phyloP scores from a whole-genome alignment of 106 monocot genomes.

The Ottelia alismoides region DNA sequence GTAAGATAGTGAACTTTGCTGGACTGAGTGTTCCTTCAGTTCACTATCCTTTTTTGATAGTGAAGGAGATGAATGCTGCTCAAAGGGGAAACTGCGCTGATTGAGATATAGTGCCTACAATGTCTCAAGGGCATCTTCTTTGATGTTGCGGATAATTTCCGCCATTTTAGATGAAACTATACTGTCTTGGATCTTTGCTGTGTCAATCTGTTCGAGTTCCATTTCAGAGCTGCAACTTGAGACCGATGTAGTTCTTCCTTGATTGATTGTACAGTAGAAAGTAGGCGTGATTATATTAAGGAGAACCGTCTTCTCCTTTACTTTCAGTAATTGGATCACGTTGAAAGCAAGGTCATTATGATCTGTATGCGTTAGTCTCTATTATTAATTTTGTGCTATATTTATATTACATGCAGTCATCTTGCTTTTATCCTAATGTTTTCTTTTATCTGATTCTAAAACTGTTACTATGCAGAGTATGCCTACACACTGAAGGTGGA shows the following conservation, averaged over 20 bases:
- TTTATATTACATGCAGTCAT: neutral
- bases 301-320: neutral
- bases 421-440: neutral
- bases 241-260: no score
- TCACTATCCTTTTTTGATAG: neutral
- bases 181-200: no score
- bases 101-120: neutral
- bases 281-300: neutral
- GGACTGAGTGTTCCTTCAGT: neutral
- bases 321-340: neutral
- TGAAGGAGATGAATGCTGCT: neutral
- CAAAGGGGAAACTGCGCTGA: no score
- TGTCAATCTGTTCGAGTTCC: no score
- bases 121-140: neutral
- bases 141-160: no score
- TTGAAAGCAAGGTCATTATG: neutral
- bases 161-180: no score
- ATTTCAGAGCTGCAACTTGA: no score
- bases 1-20: neutral
- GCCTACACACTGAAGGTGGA: constrained; percentile 89
- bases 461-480: no score
- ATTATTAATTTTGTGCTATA: neutral
- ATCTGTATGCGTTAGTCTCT: neutral
- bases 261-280: no score
- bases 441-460: neutral